phyloP scores from a whole-genome alignment of 305 asterid species.

The Fraxinus baroniana region DNA sequence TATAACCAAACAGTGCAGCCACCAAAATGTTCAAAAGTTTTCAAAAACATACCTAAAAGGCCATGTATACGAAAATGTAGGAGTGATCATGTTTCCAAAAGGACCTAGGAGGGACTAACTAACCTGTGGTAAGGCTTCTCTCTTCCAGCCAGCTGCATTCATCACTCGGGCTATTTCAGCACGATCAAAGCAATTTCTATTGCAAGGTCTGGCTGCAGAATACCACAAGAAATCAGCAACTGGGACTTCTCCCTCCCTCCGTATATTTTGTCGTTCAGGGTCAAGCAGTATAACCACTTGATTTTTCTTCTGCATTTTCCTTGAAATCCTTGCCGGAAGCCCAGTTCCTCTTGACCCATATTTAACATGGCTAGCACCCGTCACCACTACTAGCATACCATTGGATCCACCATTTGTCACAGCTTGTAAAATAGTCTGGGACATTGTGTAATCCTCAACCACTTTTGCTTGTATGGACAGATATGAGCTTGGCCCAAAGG shows the following conservation, averaged over 20 bases:
- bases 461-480: constrained; percentile 85
- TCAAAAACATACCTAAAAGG: neutral
- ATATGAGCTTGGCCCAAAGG: constrained; percentile 81
- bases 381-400: constrained; percentile 75
- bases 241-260: constrained; percentile 91
- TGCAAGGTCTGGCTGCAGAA: constrained; percentile 93
- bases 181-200: constrained; percentile 93
- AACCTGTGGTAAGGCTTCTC: constrained; percentile 98
- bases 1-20: neutral
- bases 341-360: constrained; percentile 87
- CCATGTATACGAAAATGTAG: constrained; percentile 4
- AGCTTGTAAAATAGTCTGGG: constrained; percentile 67
- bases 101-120: constrained; percentile 35
- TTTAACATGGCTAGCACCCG: constrained; percentile 76
- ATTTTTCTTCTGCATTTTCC: constrained; percentile 59
- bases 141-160: constrained; percentile 97
- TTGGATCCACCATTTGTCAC: constrained; percentile 61
- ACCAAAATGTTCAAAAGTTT: neutral
- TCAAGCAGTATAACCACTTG: constrained; percentile 52
- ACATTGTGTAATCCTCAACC: constrained; percentile 87
- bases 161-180: constrained; percentile 97
- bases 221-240: constrained; percentile 98
- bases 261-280: constrained; percentile 77
- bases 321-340: constrained; percentile 79
- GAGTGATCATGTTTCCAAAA: neutral